Evolutionary conservation across 768 basidiomycete genomes (phyloP).

Genomic region (Paxillus ammoniavirescens): DNA sequence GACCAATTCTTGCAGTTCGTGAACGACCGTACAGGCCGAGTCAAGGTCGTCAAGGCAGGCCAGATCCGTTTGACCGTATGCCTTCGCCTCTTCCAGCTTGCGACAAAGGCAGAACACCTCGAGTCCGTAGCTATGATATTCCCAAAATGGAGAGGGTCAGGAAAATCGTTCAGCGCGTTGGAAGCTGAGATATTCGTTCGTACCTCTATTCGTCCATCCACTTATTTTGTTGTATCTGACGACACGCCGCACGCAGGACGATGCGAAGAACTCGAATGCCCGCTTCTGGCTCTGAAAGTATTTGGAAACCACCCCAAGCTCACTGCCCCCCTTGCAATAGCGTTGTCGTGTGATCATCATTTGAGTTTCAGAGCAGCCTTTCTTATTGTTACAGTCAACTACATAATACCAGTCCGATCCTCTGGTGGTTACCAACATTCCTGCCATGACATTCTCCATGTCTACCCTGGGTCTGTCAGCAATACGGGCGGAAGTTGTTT

Average conservation of each 20-base stretch:
- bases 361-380: too few relatives aligned
- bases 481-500: too few relatives aligned
- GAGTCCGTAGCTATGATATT: conserved; percentile 44
- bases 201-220: conserved; percentile 10
- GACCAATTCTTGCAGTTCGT: conserved; percentile 25
- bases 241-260: conserved; percentile 42
- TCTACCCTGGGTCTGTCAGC: too few relatives aligned
- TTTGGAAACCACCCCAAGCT: conserved; percentile 63
- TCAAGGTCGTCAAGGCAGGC: conserved; percentile 28
- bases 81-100: conserved; percentile 50
- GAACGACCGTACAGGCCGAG: conserved; percentile 26
- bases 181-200: conserved; percentile 41
- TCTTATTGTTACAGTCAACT: too few relatives aligned
- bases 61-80: conserved; percentile 48
- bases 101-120: conserved; percentile 48
- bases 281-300: conserved; percentile 55
- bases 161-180: conserved; percentile 37
- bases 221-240: not conserved
- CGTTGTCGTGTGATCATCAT: too few relatives aligned
- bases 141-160: conserved; percentile 47
- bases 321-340: too few relatives aligned
- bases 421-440: too few relatives aligned
- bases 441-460: too few relatives aligned
- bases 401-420: too few relatives aligned
- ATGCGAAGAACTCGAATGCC: conserved; percentile 56